A percentile compares a stretch with the other conserved stretches of the same genome.
These are phyloP conservation scores for Heliamphora pulchella DNA, from an alignment of 179 eudicot species.

Conservation along the genomic window DNA sequence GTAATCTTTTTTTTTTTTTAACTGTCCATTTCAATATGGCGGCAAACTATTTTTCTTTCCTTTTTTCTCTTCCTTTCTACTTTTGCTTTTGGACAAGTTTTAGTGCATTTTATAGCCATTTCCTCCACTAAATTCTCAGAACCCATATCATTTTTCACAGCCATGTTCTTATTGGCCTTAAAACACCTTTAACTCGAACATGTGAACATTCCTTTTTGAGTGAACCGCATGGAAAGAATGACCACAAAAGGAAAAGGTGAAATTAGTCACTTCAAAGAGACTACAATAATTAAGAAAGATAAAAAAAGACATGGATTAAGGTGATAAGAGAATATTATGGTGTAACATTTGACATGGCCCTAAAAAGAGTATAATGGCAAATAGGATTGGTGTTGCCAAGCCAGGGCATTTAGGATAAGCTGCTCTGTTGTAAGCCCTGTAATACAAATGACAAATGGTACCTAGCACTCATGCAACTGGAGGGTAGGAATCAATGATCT, in stretches of 20 bases:
- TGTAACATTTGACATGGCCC: slow-evolving; percentile 5
- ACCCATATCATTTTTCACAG: not conserved
- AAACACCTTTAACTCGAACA: not conserved
- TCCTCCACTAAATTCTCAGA: not conserved
- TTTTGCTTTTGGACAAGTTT: not conserved
- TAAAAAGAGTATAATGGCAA: not conserved
- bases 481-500: slow-evolving; percentile 27
- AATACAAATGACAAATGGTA: slow-evolving; percentile 1
- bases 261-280: not conserved
- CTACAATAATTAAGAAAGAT: not conserved
- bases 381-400: not conserved
- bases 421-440: not conserved
- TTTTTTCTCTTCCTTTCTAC: slow-evolving; percentile 1
- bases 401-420: not conserved
- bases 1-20: not conserved
- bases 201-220: too few species aligned
- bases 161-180: not conserved
- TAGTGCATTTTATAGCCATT: not conserved
- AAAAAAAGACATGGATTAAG: not conserved
- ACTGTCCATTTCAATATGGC: not conserved
- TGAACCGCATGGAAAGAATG: not conserved
- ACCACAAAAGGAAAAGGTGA: not conserved
- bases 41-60: not conserved
- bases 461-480: not conserved
- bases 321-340: not conserved